Base-by-base conservation (phyloP, 352 stramenopile species). In the Sclerospora graminicola region DNA sequence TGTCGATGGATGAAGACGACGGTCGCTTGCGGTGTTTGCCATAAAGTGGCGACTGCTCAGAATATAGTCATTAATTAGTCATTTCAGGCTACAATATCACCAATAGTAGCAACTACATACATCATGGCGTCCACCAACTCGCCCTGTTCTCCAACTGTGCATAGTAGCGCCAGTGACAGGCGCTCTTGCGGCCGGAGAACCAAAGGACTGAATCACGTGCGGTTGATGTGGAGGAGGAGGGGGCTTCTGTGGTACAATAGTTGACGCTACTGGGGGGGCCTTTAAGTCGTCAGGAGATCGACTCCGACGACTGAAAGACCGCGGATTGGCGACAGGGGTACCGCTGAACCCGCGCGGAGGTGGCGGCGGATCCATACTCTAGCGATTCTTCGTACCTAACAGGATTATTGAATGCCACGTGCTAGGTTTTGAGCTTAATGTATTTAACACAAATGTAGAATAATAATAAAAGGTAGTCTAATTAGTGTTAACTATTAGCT, bases 1-100 rank as follows among this genome's bases (percentile, higher is more conserved):
- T 67, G 39, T 67, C 58, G 1, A 67, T 67, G 20, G 57, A 66
- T 5, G 57, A 55, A 3, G 51, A 66, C 21, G 54, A 52, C 32
- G 60, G 57, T 14, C 62, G 57, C 39, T 72, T 72, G 24, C 57
- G 58, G 28, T 66, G 41, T 19, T 66, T 65, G 21, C 50, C 50
- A 20, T 61, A 72, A 21, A 72, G 45, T 4, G 62, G 62, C 14
- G 62, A 72, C 62, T 72, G 29, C 16, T 24, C 28, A 2, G n/a
- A 15, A 6, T 26, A 26, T 26, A 26, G 6, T 26, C 21, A 26
- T 8, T 5, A 2, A 35, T 7, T 18, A n/a, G 13, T n/a, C n/a
- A 35, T 18, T 35, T 33, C 28, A 19, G 10, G 13, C n/a, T 35
- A 35, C 23, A 36, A 33, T 39, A 0, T 18, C 9, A 18, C 9